A percentile compares a stretch with the other conserved stretches of the same genome.
Conservation (phyloP, 2,329 filamentous ascomycete genomes). For the Phaeosphaeria sp. region DNA sequence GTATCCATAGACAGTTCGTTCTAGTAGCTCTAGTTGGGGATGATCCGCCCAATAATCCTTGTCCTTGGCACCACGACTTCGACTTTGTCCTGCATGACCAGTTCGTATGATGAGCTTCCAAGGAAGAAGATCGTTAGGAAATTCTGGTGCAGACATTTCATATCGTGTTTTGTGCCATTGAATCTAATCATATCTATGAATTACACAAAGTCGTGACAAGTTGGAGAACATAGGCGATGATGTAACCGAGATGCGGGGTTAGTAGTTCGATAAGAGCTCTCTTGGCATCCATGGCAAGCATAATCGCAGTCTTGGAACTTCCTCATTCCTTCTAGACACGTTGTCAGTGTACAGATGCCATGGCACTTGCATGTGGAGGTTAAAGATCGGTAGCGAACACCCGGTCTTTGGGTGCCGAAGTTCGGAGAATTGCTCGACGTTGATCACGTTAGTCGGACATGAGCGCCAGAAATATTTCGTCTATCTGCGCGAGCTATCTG, state of each 20-base stretch:
- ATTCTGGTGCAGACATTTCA: too few species aligned
- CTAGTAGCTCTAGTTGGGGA: neutral
- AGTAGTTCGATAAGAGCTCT: conserved; percentile 8
- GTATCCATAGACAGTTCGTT: neutral
- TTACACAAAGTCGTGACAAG: neutral
- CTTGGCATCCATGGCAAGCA: conserved; percentile 19
- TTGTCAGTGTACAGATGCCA: neutral
- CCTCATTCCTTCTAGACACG: conserved; percentile 3
- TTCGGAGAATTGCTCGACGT: neutral
- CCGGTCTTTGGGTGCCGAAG: neutral
- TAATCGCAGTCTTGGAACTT: conserved; percentile 5
- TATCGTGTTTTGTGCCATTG: too few species aligned
- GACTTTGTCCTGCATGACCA: neutral
- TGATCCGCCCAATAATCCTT: neutral
- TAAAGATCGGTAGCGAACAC: neutral
- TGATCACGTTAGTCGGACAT: neutral
- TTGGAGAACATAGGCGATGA: neutral
- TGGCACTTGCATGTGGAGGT: neutral
- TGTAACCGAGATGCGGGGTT: conserved; percentile 2
- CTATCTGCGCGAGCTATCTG: neutral
- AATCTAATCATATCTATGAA: neutral
- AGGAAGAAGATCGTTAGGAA: too few species aligned
- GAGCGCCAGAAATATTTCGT: neutral
- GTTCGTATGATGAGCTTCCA: too few species aligned
- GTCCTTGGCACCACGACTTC: neutral